Evolutionary conservation across 2,329 filamentous ascomycete species (phyloP).

Genomic region (Trichoderma afroharzianum): DNA sequence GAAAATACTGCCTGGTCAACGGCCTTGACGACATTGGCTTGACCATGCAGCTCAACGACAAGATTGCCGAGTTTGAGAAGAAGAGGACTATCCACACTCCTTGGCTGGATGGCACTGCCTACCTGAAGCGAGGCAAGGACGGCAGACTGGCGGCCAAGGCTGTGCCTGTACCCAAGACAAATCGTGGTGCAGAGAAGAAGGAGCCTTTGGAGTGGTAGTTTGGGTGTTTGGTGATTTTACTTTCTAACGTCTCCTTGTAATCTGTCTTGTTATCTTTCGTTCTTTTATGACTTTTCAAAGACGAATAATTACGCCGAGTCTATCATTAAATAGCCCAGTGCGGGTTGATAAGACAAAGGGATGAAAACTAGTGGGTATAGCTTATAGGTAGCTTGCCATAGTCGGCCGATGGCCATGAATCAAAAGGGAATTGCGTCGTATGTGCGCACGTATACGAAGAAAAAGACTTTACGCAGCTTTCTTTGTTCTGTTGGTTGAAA

Average conservation of each 20-base stretch:
- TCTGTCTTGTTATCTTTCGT: neutral
- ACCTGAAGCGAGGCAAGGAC: conserved; percentile 60
- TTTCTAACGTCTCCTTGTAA: neutral
- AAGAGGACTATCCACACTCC: conserved; percentile 75
- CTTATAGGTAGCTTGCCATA: neutral
- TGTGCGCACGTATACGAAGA: neutral
- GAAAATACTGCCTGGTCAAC: conserved; percentile 90
- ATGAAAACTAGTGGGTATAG: neutral
- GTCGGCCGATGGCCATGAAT: conserved; percentile 14
- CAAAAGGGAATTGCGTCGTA: conserved; percentile 3
- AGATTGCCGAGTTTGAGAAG: conserved; percentile 80
- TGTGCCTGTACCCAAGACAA: conserved; percentile 78
- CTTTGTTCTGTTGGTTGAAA: neutral
- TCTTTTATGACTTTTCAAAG: neutral
- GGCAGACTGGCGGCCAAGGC: conserved; percentile 57
- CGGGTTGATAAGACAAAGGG: conserved; percentile 2
- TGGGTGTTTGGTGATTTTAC: neutral
- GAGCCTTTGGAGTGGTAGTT: conserved; percentile 86
- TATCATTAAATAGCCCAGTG: conserved; percentile 7
- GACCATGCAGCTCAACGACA: conserved; percentile 86
- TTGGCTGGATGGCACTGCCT: conserved; percentile 86
- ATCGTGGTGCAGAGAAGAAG: conserved; percentile 75
- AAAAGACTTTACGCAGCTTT: neutral
- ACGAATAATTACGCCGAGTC: neutral
- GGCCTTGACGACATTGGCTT: conserved; percentile 94